A percentile compares a stretch with the other conserved stretches of the same genome.
Evolutionary conservation across 768 basidiomycete genomes (phyloP).

Genomic region (Rhizopogon vulgaris): DNA sequence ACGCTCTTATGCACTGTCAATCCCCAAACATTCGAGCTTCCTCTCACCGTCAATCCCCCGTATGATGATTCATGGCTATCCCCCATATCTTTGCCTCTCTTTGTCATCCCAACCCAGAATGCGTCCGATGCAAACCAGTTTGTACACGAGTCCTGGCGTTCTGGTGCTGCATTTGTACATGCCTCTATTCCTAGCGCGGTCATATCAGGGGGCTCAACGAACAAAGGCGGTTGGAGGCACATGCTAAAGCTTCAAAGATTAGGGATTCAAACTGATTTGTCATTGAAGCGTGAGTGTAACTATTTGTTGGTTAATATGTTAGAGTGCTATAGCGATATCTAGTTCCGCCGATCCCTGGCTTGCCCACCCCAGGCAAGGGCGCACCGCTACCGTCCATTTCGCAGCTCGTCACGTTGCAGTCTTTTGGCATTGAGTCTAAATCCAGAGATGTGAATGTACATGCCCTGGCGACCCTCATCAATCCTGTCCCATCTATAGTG

Average conservation of each 20-base stretch:
- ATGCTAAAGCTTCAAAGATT: constrained; percentile 32
- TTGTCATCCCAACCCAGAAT: constrained; percentile 50
- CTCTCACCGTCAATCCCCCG: constrained; percentile 35
- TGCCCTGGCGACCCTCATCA: constrained; percentile 51
- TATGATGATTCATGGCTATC: constrained; percentile 53
- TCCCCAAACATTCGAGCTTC: constrained; percentile 45
- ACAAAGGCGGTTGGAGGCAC: constrained; percentile 41
- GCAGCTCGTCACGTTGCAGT: constrained; percentile 53
- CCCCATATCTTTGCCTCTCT: constrained; percentile 42
- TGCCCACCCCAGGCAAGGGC: constrained; percentile 52
- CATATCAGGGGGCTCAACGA: constrained; percentile 46
- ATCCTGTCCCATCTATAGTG: constrained; percentile 49
- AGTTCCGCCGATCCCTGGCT: constrained; percentile 64
- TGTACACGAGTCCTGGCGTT: constrained; percentile 51
- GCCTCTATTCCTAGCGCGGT: constrained; percentile 36
- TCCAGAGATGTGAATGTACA: constrained; percentile 33
- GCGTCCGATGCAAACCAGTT: constrained; percentile 43
- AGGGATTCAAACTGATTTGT: constrained; percentile 41
- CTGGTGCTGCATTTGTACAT: constrained; percentile 40
- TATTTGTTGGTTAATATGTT: background rate
- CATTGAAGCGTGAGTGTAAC: constrained; percentile 44
- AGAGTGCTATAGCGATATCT: constrained; percentile 1
- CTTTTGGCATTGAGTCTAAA: constrained; percentile 41
- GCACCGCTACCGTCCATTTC: constrained; percentile 49
- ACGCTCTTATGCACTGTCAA: constrained; percentile 42